A percentile compares a stretch with the other conserved stretches of the same genome.
phyloP scores from a whole-genome alignment of 164 flowering plant genomes.

The Akebia trifoliata region DNA sequence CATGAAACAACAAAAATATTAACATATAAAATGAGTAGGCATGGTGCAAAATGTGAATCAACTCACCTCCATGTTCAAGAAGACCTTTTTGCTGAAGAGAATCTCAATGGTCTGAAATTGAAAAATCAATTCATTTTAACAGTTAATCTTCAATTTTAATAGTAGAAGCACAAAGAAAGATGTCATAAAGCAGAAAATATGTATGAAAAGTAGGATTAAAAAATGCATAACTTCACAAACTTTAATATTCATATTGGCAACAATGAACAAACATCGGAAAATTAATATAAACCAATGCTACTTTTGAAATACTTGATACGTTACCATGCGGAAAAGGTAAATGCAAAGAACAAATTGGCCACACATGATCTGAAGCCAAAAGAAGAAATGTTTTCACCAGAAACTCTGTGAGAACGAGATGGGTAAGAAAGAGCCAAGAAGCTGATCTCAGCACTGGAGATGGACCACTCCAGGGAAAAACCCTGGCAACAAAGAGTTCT shows the following conservation, averaged over 20 bases:
- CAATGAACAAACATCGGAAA: no score
- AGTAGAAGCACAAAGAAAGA: neutral
- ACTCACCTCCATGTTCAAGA: slow-evolving; percentile 78
- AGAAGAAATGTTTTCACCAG: no score
- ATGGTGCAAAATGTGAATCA: neutral
- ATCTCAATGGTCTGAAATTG: slow-evolving; percentile 84
- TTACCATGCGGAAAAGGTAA: no score
- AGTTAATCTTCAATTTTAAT: neutral
- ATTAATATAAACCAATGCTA: no score
- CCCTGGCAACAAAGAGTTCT: neutral
- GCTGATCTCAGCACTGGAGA: neutral
- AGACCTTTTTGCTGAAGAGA: slow-evolving; percentile 70
- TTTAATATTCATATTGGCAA: no score
- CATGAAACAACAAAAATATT: neutral
- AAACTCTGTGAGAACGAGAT: no score
- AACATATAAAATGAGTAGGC: neutral
- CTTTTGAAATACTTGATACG: no score
- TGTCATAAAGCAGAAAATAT: neutral
- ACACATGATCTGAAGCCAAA: no score
- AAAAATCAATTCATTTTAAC: slow-evolving; percentile 10
- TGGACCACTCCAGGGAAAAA: neutral
- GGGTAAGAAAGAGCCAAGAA: neutral
- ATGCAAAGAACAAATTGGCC: no score
- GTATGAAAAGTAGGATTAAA: neutral
- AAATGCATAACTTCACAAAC: no score